Percentiles rank a stretch among this genome's conserved stretches.
Evolutionary conservation across 1,284 basidiomycete species (phyloP).

Genomic region (Sutorius eximius): DNA sequence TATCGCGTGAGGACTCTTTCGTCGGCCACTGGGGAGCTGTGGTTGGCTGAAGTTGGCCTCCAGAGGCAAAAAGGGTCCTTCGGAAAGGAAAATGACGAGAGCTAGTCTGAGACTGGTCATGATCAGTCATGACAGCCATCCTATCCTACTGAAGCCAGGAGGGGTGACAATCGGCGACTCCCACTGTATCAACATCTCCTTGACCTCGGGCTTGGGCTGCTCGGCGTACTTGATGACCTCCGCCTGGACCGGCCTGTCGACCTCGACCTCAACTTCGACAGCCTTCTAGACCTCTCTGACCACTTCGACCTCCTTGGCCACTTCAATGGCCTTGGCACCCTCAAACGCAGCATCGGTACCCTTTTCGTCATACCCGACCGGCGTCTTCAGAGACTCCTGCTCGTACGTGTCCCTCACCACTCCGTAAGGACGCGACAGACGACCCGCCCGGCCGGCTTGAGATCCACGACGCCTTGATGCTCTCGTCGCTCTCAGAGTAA

Average conservation of each 20-base stretch:
- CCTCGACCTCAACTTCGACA: conserved; percentile 30
- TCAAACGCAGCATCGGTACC: conserved; percentile 36
- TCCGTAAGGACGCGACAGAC: conserved; percentile 33
- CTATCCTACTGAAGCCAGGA: conserved; percentile 31
- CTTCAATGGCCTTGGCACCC: conserved; percentile 31
- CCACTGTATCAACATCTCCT: conserved; percentile 76
- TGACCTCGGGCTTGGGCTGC: conserved; percentile 57
- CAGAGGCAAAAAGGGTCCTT: too few relatives aligned
- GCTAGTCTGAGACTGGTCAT: conserved; percentile 51
- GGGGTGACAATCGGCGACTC: conserved; percentile 59
- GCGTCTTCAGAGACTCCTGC: conserved; percentile 5
- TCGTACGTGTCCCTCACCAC: conserved; percentile 10
- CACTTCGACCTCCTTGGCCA: conserved; percentile 25
- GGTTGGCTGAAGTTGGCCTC: too few relatives aligned
- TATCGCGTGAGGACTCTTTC: too few relatives aligned
- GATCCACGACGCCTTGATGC: conserved; percentile 62
- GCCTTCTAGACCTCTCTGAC: conserved; percentile 6
- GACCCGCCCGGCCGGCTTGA: conserved; percentile 35
- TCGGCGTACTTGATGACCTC: conserved; percentile 30
- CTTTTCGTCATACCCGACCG: conserved; percentile 42
- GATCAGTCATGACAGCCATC: too few relatives aligned
- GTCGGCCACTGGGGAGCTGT: too few relatives aligned
- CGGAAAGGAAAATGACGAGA: conserved; percentile 55
- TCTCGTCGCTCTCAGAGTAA: conserved; percentile 57
- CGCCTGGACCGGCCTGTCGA: conserved; percentile 27